These are phyloP conservation scores for Incumbomyces delicatus DNA, from an alignment of 2,329 filamentous ascomycete genomes.

Conservation along the genomic window DNA sequence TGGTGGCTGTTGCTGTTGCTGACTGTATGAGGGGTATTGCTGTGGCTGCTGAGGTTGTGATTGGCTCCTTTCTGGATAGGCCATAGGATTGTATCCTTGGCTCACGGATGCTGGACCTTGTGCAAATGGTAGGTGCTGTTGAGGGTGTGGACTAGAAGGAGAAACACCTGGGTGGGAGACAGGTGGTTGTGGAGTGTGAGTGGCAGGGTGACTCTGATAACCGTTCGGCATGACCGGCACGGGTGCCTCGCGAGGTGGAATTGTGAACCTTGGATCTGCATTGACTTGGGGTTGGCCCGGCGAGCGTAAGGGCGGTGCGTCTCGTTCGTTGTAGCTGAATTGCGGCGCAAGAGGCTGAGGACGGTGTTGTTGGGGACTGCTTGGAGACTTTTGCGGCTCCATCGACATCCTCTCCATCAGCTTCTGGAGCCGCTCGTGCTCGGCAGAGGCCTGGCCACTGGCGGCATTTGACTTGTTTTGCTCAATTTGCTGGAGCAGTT, in stretches of 20 bases:
- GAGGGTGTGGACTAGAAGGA: conserved; percentile 12
- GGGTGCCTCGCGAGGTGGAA: conserved; percentile 20
- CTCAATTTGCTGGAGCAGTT: conserved; percentile 81
- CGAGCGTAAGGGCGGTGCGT: conserved; percentile 14
- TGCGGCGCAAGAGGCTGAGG: conserved; percentile 27
- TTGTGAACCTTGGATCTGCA: conserved; percentile 21
- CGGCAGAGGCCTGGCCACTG: conserved; percentile 60
- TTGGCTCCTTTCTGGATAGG: conserved; percentile 29
- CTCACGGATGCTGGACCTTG: conserved; percentile 31
- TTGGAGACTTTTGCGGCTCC: conserved; percentile 45
- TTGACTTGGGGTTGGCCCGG: conserved; percentile 14
- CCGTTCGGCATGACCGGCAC: conserved; percentile 18
- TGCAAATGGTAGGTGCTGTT: conserved; percentile 14
- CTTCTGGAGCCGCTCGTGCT: conserved; percentile 73
- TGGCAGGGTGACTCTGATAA: conserved; percentile 9
- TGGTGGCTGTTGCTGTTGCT: conserved; percentile 4
- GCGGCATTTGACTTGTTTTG: conserved; percentile 57
- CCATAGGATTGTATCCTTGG: conserved; percentile 42
- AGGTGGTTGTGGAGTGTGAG: conserved; percentile 1
- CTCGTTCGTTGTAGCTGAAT: conserved; percentile 21
- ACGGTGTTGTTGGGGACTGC: conserved; percentile 34
- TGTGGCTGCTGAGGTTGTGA: conserved; percentile 8
- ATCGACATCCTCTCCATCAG: conserved; percentile 95
- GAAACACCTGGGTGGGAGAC: background rate
- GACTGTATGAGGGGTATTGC: background rate